Base-by-base conservation (phyloP, 768 basidiomycete genomes). In the Pleurotus eryngii region DNA sequence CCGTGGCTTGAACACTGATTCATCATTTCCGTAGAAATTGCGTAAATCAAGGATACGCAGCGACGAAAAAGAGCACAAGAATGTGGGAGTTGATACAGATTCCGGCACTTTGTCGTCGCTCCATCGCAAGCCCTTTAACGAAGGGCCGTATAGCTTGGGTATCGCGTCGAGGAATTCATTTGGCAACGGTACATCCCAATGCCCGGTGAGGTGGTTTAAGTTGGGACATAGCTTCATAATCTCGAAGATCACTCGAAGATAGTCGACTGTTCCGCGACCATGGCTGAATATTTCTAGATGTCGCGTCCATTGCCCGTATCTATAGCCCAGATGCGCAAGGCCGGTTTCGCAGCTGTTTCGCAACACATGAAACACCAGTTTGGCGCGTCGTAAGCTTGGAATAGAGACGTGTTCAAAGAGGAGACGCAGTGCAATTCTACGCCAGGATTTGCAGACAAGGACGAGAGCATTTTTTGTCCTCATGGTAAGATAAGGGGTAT, bases 381-480 rank as follows among this genome's bases (percentile, higher is more conserved):
- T 61, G 11, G 78, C 79, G 26, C 79, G 72, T 15, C 68, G 60
- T 12, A 78, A 74, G 65, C 81, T 81, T 45, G 76, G 70, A 42
- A 81, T 74, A 37, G 72, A 72, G 43, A 81, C 59, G 60, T 81
- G 74, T 57, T 74, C 69, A 61, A 80, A 83, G 30, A 81, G 68
- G 14, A 81, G 65, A 51, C 72, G 74, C 27, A 75, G 54, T 2
- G 78, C 71, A 39, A 80, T 63, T 30, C 63, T 60, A 53, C 79
- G 71, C 81, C 81, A 84, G 11, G 72, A 67, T 45, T 71, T 75
- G 64, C 73, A 80, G 14, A 82, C 80, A 48, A 73, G 70, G 37
- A 81, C 77, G 15, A 83, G 69, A 6, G 73, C 70, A 58, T 79
- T 76, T 63, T 82, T 84, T 9, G 81, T 81, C 53, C 72, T 72